phyloP scores from a whole-genome alignment of 306 rosid genomes.

The Quercus alba region DNA sequence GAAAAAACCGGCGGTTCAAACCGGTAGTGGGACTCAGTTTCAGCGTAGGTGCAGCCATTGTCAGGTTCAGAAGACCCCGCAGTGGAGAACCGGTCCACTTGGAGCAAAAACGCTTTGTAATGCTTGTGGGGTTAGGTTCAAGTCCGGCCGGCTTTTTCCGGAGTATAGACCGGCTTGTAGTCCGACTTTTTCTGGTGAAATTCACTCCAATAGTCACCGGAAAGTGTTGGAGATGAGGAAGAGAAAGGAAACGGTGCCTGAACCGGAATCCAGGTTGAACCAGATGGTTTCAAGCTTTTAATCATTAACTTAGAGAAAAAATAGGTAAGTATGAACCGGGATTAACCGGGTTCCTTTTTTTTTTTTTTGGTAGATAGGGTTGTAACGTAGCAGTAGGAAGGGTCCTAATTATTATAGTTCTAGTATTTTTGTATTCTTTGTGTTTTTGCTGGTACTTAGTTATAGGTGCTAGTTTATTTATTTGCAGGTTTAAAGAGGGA shows the following conservation, averaged over 20 bases:
- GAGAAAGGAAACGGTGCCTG: constrained; percentile 42
- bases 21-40: constrained; percentile 28
- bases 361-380: constrained; percentile 12
- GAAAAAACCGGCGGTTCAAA: constrained; percentile 43
- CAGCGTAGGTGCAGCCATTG: constrained; percentile 91
- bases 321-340: constrained; percentile 25
- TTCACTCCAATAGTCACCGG: constrained; percentile 90
- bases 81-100: constrained; percentile 92
- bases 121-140: constrained; percentile 93
- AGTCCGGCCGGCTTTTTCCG: constrained; percentile 86
- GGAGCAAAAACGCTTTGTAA: constrained; percentile 90
- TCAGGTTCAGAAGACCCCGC: constrained; percentile 87
- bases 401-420: background rate
- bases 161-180: constrained; percentile 98
- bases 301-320: constrained; percentile 1
- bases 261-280: constrained; percentile 36
- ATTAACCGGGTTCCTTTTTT: constrained; percentile 30
- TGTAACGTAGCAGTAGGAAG: constrained; percentile 28
- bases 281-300: constrained; percentile 48
- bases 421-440: background rate
- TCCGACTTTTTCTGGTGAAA: constrained; percentile 62
- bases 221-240: constrained; percentile 87
- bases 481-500: constrained; percentile 11
- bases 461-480: background rate
- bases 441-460: background rate